phyloP scores from a whole-genome alignment of 495 filamentous ascomycete genomes.

The Aspergillus ostianus region DNA sequence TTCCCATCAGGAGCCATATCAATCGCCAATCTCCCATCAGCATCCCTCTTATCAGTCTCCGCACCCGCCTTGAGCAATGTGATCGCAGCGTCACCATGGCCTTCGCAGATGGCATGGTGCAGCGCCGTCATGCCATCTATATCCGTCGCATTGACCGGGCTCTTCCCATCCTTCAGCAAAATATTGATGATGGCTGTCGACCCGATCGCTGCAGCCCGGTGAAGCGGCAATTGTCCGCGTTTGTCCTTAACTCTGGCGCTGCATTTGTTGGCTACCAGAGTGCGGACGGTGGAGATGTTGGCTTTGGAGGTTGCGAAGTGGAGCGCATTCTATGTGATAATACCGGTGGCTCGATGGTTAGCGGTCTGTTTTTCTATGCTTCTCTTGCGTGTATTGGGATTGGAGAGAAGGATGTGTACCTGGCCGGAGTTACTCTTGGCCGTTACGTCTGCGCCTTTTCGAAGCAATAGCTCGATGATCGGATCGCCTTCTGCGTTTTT shows the following conservation, averaged over 20 bases:
- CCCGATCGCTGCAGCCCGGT: constrained; percentile 88
- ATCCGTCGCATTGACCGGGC: constrained; percentile 87
- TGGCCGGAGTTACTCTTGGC: constrained; percentile 68
- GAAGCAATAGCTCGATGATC: constrained; percentile 68
- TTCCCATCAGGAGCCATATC: constrained; percentile 81
- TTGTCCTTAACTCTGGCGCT: constrained; percentile 83
- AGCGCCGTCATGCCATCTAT: constrained; percentile 78
- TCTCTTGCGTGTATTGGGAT: background rate
- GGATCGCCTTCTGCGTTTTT: constrained; percentile 56
- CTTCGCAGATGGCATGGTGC: constrained; percentile 92
- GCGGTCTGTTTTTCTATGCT: background rate
- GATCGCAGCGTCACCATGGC: constrained; percentile 86
- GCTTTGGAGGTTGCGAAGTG: constrained; percentile 91
- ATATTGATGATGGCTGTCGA: constrained; percentile 80
- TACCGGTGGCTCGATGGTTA: background rate
- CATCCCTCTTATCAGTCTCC: constrained; percentile 74
- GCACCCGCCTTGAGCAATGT: constrained; percentile 80
- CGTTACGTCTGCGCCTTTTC: constrained; percentile 80
- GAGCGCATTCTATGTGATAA: constrained; percentile 61
- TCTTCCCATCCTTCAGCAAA: constrained; percentile 69
- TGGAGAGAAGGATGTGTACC: constrained; percentile 31
- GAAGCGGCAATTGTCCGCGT: constrained; percentile 80
- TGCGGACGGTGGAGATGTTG: constrained; percentile 77
- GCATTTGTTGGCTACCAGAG: constrained; percentile 71
- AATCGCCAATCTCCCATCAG: constrained; percentile 69